These are phyloP conservation scores for Fusarium nurragi DNA, from an alignment of 2,329 filamentous ascomycete genomes.

Conservation along the genomic window DNA sequence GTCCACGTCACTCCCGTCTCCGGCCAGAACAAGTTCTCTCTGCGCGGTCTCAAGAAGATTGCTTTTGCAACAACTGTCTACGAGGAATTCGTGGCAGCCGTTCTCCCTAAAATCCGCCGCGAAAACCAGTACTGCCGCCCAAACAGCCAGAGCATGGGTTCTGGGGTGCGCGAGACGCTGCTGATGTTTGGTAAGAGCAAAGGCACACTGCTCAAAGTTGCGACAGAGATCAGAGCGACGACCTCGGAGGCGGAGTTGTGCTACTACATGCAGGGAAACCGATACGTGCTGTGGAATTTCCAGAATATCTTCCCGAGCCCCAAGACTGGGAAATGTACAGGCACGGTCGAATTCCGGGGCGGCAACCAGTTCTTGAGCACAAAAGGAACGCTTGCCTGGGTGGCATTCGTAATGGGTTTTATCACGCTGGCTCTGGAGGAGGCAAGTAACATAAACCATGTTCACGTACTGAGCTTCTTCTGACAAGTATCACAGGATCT, in stretches of 20 bases:
- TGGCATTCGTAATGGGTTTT: slow-evolving; percentile 53
- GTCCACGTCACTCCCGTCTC: slow-evolving; percentile 53
- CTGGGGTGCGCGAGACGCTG: slow-evolving; percentile 46
- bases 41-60: slow-evolving; percentile 50
- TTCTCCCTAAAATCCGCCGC: slow-evolving; percentile 48
- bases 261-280: slow-evolving; percentile 52
- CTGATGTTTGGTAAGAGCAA: slow-evolving; percentile 43
- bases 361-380: slow-evolving; percentile 53
- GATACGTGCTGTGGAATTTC: slow-evolving; percentile 55
- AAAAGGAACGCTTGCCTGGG: slow-evolving; percentile 51
- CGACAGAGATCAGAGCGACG: slow-evolving; percentile 43
- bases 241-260: slow-evolving; percentile 47
- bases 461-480: background rate
- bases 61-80: slow-evolving; percentile 50
- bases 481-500: slow-evolving; percentile 45
- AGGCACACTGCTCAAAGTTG: slow-evolving; percentile 43
- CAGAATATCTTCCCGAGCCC: slow-evolving; percentile 52
- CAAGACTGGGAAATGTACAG: slow-evolving; percentile 51
- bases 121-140: slow-evolving; percentile 50
- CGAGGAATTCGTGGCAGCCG: slow-evolving; percentile 48
- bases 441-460: slow-evolving; percentile 34
- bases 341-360: slow-evolving; percentile 53
- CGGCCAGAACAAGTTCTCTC: slow-evolving; percentile 48
- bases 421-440: slow-evolving; percentile 51
- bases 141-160: slow-evolving; percentile 48